Percentiles rank a stretch among this genome's conserved stretches.
Evolutionary conservation across 148 eudicot species (phyloP).

Genomic region (Suaeda aralocaspica): DNA sequence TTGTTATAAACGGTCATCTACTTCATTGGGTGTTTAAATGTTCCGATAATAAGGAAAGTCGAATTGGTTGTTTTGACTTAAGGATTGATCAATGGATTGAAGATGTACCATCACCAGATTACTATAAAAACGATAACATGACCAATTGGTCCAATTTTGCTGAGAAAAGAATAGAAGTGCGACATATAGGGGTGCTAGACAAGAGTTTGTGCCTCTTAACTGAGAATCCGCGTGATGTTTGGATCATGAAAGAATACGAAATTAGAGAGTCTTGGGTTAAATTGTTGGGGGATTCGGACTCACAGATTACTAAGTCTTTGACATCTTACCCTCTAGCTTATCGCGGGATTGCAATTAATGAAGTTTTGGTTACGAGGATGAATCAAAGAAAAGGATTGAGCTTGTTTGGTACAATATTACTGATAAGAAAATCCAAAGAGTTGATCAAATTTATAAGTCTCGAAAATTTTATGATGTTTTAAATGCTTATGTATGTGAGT

Average conservation of each 20-base stretch:
- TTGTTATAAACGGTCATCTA: neutral
- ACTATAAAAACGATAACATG: neutral
- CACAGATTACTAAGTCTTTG: neutral
- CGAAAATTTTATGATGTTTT: too few species aligned
- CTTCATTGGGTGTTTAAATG: neutral
- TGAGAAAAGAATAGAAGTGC: too few species aligned
- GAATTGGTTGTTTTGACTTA: neutral
- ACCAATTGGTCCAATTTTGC: too few species aligned
- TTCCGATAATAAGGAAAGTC: neutral
- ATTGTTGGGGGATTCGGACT: neutral
- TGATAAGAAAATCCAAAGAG: too few species aligned
- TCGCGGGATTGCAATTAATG: neutral
- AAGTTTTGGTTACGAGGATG: neutral
- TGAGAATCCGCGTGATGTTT: neutral
- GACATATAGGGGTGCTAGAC: neutral
- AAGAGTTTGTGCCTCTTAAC: conserved; percentile 9
- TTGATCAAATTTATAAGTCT: too few species aligned
- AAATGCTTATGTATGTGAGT: too few species aligned
- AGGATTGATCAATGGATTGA: too few species aligned
- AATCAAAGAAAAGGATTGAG: too few species aligned
- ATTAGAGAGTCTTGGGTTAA: conserved; percentile 15
- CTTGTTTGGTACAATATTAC: too few species aligned
- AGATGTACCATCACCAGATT: neutral
- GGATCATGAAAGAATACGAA: conserved; percentile 4
- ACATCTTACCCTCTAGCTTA: neutral